phyloP scores from a whole-genome alignment of 2,329 filamentous ascomycete species.

The Cadophora malorum region DNA sequence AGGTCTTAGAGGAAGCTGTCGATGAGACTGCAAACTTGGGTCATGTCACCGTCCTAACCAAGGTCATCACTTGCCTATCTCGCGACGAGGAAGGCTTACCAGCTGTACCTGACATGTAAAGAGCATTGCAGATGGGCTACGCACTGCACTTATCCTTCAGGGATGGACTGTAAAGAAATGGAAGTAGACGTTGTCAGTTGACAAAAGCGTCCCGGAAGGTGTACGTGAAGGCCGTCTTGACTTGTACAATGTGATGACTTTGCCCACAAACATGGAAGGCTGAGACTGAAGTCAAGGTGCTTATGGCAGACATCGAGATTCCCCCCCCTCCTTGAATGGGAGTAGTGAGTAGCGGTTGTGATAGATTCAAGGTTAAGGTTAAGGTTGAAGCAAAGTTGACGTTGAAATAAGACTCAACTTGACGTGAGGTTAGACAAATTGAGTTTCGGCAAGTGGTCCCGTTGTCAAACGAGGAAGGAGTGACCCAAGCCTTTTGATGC shows the following conservation, averaged over 20 bases:
- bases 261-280: background rate
- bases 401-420: background rate
- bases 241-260: background rate
- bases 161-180: background rate
- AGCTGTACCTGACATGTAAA: background rate
- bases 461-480: background rate
- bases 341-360: too few species aligned
- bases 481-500: slow-evolving; percentile 2
- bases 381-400: background rate
- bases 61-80: background rate
- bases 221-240: background rate
- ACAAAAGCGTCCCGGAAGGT: background rate
- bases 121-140: background rate
- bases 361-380: too few species aligned
- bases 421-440: background rate
- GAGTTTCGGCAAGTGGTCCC: slow-evolving; percentile 4
- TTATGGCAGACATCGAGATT: background rate
- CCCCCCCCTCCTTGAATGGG: background rate
- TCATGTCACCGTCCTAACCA: background rate
- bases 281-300: background rate
- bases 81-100: background rate
- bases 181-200: background rate
- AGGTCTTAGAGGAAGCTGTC: too few species aligned
- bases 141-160: background rate
- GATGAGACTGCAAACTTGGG: background rate